Percentiles rank a stretch among this genome's conserved stretches.
phyloP scores from a whole-genome alignment of 148 eudicot species.

The Oxyria digyna region DNA sequence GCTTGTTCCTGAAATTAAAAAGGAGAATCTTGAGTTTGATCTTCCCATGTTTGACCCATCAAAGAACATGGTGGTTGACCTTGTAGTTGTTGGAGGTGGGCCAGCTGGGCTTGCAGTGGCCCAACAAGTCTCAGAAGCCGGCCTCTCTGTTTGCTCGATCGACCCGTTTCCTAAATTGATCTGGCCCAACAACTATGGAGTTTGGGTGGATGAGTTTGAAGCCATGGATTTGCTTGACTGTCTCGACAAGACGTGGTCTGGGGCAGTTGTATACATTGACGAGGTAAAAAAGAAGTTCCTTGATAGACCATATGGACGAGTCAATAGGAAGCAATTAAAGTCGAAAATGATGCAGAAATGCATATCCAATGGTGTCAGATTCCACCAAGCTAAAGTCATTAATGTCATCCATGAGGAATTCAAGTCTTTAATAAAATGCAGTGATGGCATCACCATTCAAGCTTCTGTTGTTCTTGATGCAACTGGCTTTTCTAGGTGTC shows the following conservation, averaged over 20 bases:
- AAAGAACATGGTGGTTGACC: constrained; percentile 56
- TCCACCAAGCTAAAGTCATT: constrained; percentile 79
- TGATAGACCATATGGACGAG: constrained; percentile 89
- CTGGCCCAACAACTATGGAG: constrained; percentile 99
- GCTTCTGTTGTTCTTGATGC: constrained; percentile 96
- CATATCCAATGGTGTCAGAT: constrained; percentile 76
- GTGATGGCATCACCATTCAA: constrained; percentile 72
- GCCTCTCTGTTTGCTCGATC: constrained; percentile 83
- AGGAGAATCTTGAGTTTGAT: constrained; percentile 88
- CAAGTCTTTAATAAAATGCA: constrained; percentile 68
- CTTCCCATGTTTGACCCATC: constrained; percentile 81
- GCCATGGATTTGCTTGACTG: constrained; percentile 98
- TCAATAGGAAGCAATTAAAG: constrained; percentile 78
- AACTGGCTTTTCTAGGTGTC: constrained; percentile 79
- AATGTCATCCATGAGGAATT: constrained; percentile 81
- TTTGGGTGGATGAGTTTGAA: constrained; percentile 99
- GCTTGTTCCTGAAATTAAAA: constrained; percentile 79
- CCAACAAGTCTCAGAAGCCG: constrained; percentile 85
- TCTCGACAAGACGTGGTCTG: constrained; percentile 92
- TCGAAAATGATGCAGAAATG: constrained; percentile 96
- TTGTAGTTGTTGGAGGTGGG: constrained; percentile 93
- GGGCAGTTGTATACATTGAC: constrained; percentile 71
- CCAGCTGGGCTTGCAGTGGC: constrained; percentile 98
- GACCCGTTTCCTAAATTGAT: constrained; percentile 89
- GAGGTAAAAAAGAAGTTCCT: constrained; percentile 57